Conservation (phyloP, 2,329 filamentous ascomycete species). For the Stemphylium beticola region DNA sequence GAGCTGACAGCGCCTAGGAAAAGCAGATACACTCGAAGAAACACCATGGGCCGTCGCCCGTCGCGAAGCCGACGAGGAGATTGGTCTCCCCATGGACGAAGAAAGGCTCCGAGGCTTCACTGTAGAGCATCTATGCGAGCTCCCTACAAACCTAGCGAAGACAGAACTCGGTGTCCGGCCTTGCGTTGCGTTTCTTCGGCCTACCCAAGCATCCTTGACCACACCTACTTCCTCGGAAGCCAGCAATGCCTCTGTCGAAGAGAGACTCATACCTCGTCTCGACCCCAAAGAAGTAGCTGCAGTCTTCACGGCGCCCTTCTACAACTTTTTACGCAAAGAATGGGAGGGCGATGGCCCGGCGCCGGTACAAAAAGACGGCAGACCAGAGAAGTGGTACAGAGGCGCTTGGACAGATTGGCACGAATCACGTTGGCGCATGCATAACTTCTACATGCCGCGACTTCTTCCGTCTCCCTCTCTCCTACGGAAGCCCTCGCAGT, state of each 20-base stretch:
- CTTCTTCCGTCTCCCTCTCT: slow-evolving; percentile 23
- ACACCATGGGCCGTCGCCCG: slow-evolving; percentile 79
- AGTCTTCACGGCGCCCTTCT: slow-evolving; percentile 88
- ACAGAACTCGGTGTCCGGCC: slow-evolving; percentile 59
- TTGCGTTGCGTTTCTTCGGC: slow-evolving; percentile 65
- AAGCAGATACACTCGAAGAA: slow-evolving; percentile 62
- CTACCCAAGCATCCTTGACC: slow-evolving; percentile 36
- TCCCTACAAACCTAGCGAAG: slow-evolving; percentile 66
- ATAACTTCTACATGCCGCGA: slow-evolving; percentile 86
- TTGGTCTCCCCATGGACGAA: slow-evolving; percentile 80
- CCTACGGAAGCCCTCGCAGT: slow-evolving; percentile 7
- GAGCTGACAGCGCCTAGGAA: slow-evolving; percentile 48
- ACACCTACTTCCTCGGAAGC: slow-evolving; percentile 11
- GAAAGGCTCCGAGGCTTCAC: slow-evolving; percentile 73
- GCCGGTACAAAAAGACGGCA: slow-evolving; percentile 43
- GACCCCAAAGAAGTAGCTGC: slow-evolving; percentile 92
- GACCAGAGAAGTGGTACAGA: slow-evolving; percentile 76
- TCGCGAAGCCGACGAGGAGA: slow-evolving; percentile 90
- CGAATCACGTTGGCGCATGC: slow-evolving; percentile 79
- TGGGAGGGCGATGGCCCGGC: slow-evolving; percentile 56
- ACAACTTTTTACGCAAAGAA: slow-evolving; percentile 74
- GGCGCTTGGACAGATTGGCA: slow-evolving; percentile 84
- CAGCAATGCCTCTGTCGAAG: slow-evolving; percentile 54
- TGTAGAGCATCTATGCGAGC: slow-evolving; percentile 84
- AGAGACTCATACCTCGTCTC: slow-evolving; percentile 76